phyloP scores from a whole-genome alignment of 2,329 filamentous ascomycete species.

The Aspergillus uvarum region DNA sequence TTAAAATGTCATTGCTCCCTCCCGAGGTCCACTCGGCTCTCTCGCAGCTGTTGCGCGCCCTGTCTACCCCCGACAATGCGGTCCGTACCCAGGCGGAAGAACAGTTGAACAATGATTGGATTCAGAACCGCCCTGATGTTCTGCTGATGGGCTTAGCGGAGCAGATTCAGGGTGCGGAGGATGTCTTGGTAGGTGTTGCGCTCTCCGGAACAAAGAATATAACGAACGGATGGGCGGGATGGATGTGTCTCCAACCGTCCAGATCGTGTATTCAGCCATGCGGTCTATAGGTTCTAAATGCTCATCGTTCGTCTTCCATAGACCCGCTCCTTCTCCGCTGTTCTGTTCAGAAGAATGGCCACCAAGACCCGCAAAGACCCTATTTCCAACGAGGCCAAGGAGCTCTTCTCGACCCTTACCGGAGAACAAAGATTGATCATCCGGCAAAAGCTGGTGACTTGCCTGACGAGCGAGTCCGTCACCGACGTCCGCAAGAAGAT shows the following conservation, averaged over 20 bases:
- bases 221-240: not conserved
- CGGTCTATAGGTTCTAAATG: not conserved
- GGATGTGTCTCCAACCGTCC: not conserved
- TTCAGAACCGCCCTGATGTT: conserved; percentile 74
- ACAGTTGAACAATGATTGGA: conserved; percentile 88
- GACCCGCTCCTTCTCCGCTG: conserved; percentile 87
- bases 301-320: conserved; percentile 36
- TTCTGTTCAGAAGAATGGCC: conserved; percentile 91
- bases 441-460: conserved; percentile 77
- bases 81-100: conserved; percentile 85
- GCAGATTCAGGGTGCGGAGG: conserved; percentile 77
- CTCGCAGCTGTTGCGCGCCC: conserved; percentile 78
- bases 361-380: conserved; percentile 79
- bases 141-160: conserved; percentile 92
- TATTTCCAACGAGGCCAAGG: conserved; percentile 67
- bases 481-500: conserved; percentile 86
- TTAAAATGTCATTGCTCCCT: conserved; percentile 78
- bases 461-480: conserved; percentile 70
- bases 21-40: conserved; percentile 82
- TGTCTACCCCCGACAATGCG: conserved; percentile 86
- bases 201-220: not conserved
- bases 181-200: conserved; percentile 62
- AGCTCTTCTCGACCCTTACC: conserved; percentile 80
- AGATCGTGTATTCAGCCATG: not conserved
- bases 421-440: conserved; percentile 74